These are phyloP conservation scores for Penicillium longicatenatum DNA, from an alignment of 495 filamentous ascomycete genomes.

Conservation along the genomic window DNA sequence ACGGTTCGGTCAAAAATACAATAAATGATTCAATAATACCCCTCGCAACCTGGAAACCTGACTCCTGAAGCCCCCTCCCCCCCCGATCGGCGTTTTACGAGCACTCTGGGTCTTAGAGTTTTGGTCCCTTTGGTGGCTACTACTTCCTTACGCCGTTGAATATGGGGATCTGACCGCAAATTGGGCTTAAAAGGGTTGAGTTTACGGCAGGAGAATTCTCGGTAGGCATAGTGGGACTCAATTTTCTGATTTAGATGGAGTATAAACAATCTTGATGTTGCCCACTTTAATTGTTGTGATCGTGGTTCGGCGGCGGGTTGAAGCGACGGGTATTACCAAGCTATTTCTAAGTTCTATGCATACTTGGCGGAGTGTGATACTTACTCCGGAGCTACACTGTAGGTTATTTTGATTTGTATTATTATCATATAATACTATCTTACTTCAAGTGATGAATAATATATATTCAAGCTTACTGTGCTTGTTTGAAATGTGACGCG, in stretches of 20 bases:
- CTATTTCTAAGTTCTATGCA: neutral
- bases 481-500: neutral
- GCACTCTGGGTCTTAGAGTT: neutral
- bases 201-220: neutral
- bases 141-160: neutral
- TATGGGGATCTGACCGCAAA: neutral
- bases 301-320: neutral
- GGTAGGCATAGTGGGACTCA: neutral
- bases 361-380: neutral
- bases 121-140: neutral
- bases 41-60: neutral
- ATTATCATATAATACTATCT: neutral
- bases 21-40: constrained; percentile 6
- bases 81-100: neutral
- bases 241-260: neutral
- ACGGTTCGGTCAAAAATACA: neutral
- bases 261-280: neutral
- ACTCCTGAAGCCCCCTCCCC: neutral
- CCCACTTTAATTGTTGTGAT: constrained; percentile 3
- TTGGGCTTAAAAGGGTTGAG: neutral
- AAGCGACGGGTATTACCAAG: constrained; percentile 2
- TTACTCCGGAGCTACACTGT: neutral
- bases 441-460: neutral
- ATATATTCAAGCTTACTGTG: neutral
- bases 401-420: neutral